Evolutionary conservation across 805 yeast species (phyloP), one percentile per base, ranked within the genome.

Genomic region (Barnettozyma siamensis): DNA sequence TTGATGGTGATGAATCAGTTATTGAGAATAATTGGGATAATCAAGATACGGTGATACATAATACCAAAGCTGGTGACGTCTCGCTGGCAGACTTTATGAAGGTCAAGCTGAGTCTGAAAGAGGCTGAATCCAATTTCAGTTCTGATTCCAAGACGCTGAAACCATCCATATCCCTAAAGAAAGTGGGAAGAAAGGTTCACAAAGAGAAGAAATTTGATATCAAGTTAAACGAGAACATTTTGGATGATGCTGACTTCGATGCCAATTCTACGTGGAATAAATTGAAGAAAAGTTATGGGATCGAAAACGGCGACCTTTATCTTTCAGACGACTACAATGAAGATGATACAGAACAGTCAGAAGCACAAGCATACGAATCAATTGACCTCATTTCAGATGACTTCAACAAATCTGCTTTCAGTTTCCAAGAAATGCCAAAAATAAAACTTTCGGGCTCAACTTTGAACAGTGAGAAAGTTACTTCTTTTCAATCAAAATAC

Each of bases 401-500:
- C 19, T 20, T 33, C n/a, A 33, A 45, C 20, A 35, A 35, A 33
- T 41, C 59, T 7, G 47, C 50, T 1, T 55, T 44, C 32, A 55
- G 59, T 40, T 55, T 55, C 31, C 55, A 52, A 24, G 58, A 55
- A 20, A 39, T 50, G 30, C 47, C 50, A 20, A 38, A 44, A 18
- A 31, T 48, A 20, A 46, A 38, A 26, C 33, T 37, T 19, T 48
- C 53, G 5, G 47, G 47, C 2, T 47, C 50, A 1, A 46, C 54
- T 1, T 33, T 45, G 11, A 24, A 43, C 28, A 49, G 57, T 1
- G 46, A 43, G 6, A 54, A 54, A 28, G 45, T 41, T 8, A 48
- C 56, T 1, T 50, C 57, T 7, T 53, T 44, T 34, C 50, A 43
- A 19, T 18, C 45, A 1, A 33, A 41, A 10, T 47, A 35, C 21